Percentiles rank a stretch among this genome's conserved stretches.
These are phyloP conservation scores for Penicillium fimorum DNA, from an alignment of 495 filamentous ascomycete genomes.

Conservation along the genomic window DNA sequence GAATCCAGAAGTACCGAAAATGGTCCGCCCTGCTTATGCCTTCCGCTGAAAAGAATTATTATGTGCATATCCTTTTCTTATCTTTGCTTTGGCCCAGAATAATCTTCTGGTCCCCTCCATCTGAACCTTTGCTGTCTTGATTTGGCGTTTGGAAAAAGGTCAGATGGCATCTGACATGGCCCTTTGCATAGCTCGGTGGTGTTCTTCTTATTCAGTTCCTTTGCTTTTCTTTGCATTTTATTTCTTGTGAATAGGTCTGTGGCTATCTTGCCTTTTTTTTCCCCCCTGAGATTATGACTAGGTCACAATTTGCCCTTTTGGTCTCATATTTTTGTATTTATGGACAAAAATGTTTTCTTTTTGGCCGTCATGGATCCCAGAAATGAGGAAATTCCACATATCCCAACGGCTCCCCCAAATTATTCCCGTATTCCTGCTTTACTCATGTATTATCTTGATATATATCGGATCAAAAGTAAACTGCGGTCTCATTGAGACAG, in stretches of 20 bases:
- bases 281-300: background rate
- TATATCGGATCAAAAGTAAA: background rate
- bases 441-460: background rate
- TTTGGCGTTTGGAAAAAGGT: constrained; percentile 15
- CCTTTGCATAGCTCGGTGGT: constrained; percentile 28
- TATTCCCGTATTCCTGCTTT: background rate
- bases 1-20: constrained; percentile 47
- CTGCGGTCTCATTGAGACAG: background rate
- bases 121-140: background rate
- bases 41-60: constrained; percentile 35
- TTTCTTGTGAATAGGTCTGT: background rate
- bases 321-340: background rate
- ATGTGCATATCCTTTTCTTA: constrained; percentile 1
- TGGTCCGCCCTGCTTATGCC: constrained; percentile 40
- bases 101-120: constrained; percentile 4
- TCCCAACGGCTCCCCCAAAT: background rate
- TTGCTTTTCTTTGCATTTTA: constrained; percentile 1
- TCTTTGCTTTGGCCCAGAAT: constrained; percentile 10
- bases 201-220: constrained; percentile 13
- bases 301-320: background rate
- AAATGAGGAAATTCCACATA: background rate
- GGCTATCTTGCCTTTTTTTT: background rate
- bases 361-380: background rate
- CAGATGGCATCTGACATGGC: constrained; percentile 11
- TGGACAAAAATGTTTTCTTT: background rate